Evolutionary conservation across 495 filamentous ascomycete species (phyloP), one percentile per base, ranked within the genome.

Genomic region (Xylona heveae): DNA sequence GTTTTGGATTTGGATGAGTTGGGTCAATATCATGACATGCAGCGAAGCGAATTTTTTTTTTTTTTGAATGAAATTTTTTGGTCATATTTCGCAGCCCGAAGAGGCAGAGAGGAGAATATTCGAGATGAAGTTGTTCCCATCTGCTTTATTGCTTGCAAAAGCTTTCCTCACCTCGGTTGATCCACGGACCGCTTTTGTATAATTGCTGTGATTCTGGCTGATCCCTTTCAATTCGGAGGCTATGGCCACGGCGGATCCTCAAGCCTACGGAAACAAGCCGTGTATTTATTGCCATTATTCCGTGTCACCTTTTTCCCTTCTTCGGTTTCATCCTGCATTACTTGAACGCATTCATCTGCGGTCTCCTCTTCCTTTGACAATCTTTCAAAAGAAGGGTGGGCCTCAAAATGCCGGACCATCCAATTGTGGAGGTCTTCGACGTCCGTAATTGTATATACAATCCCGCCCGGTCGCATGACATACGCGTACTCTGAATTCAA

Each of bases 291-390:
- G 0, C 90, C 88, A 26, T 74, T 68, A 55, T 94, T 88, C 49
- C 88, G 68, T 38, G 73, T 69, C 5, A 97, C 88, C 57, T 97
- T 97, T 62, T 92, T 92, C 30, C 85, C 81, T 59, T 97, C 88
- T 52, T 97, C 88, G 2, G 88, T 97, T 52, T 79, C 81, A 22
- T 54, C 68, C 50, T 51, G 67, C 82, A 97, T 94, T 23, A 83
- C 62, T 36, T 50, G 50, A 10, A 91, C 78, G 49, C 78, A 85
- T 34, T 68, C 61, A 55, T 92, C 84, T 16, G 44, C 43, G 3
- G 30, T 30, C 29, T 33, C 25, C 30, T 44, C 46, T 10, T 42
- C 44, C 7, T 42, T 44, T 6, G 34, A 19, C 15, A 80, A 49
- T 40, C 70, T 54, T 53, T 69, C 62, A 48, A 82, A 84, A 29